A percentile compares a stretch with the other conserved stretches of the same genome.
These are phyloP conservation scores for Graphium sp. DNA, from an alignment of 2,329 filamentous ascomycete species.

Conservation along the genomic window DNA sequence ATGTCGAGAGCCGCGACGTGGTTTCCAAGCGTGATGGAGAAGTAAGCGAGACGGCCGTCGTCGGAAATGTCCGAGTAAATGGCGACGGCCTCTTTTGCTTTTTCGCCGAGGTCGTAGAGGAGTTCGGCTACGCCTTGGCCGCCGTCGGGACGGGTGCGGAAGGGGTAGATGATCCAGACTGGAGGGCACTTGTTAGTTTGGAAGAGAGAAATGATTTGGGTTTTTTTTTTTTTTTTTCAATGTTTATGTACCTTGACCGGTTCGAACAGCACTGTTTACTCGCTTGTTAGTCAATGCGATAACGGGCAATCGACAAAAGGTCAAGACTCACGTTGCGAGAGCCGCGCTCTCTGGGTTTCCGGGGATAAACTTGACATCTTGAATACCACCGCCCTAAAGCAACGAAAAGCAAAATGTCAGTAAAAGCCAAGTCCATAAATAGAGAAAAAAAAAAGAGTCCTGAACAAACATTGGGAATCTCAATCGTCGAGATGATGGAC, in stretches of 20 bases:
- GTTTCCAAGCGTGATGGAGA: slow-evolving; percentile 43
- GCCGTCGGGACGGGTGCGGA: slow-evolving; percentile 33
- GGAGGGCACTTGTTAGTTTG: slow-evolving; percentile 26
- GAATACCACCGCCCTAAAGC: slow-evolving; percentile 34
- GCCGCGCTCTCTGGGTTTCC: slow-evolving; percentile 39
- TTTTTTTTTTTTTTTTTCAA: no score
- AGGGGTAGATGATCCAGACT: slow-evolving; percentile 50
- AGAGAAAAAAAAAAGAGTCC: no score
- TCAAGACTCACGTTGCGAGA: slow-evolving; percentile 29
- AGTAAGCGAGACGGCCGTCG: slow-evolving; percentile 40
- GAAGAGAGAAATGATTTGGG: background rate
- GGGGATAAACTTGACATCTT: slow-evolving; percentile 50
- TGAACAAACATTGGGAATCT: slow-evolving; percentile 33
- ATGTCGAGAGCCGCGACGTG: slow-evolving; percentile 47
- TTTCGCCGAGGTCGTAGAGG: slow-evolving; percentile 38
- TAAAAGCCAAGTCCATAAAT: accelerated
- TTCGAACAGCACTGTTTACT: no score
- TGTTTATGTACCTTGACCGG: no score
- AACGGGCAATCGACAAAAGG: background rate
- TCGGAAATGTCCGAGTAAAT: slow-evolving; percentile 44
- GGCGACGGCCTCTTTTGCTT: slow-evolving; percentile 35
- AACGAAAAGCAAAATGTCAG: no score
- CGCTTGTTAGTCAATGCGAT: background rate
- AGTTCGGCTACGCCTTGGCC: slow-evolving; percentile 40
- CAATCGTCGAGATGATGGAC: slow-evolving; percentile 42